Base-by-base conservation (phyloP, 495 filamentous ascomycete species). In the Talaromyces adpressus region DNA sequence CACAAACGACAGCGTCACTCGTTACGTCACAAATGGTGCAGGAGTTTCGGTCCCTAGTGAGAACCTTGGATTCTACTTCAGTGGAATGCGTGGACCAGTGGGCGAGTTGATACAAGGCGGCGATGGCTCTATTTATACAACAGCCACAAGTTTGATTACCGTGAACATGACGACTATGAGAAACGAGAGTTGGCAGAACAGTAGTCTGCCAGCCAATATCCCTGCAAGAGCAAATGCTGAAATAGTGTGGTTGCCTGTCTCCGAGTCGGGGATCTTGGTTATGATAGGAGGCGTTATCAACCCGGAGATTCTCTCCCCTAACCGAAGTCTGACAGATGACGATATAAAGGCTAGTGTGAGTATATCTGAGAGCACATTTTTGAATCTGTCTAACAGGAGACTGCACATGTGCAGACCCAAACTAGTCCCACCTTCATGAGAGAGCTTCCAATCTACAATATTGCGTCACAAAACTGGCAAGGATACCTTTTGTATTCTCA, bases 1-100 rank as follows among this genome's bases (percentile, higher is more conserved):
- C 20, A 72, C 84, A 0, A 72, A 81, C 4, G 51, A 64, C 14
- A 66, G 63, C 18, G 62, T 87, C 27, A 87, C 80, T 8, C 78
- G 82, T 61, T 87, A 84, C 69, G 64, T 89, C 23, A 78, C 84
- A 16, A 80, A 78, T 64, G 86, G 86, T 30, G 86, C 76, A 8
- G 78, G 75, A 3, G 84, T 79, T 11, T 85, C 74, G 57, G 84
- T 81, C 22, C 85, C 86, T 1, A 87, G 85, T 1, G 85, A 89
- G 70, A 85, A 88, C 65, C 80, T 79, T 60, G 84, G 79, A 0
- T 89, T 83, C 76, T 86, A 87, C 65, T 89, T 89, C 66, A 78
- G 81, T 1, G 86, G 86, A 1, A 71, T 81, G 71, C 77, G 72
- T 34, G 73, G 79, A 8, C 57, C 65, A 12, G 69, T 62, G 53